Conservation (phyloP, 768 basidiomycete species). For the Leccinellum rugosiceps region DNA sequence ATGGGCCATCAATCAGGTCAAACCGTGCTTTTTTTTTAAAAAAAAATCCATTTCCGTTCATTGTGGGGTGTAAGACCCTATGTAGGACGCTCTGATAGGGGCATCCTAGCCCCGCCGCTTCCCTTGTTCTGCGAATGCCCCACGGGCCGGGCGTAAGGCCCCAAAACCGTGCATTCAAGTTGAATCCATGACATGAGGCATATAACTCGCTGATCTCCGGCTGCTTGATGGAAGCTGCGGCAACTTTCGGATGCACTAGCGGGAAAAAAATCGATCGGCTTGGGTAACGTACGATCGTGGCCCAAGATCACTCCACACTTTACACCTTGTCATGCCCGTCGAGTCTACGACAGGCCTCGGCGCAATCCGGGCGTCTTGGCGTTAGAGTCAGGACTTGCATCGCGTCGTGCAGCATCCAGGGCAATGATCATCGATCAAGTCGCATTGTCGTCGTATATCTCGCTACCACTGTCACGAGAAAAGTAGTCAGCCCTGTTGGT, state of each 20-base stretch:
- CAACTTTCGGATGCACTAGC: not conserved
- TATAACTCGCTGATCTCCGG: not conserved
- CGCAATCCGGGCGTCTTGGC: not conserved
- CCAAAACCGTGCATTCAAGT: too few relatives aligned
- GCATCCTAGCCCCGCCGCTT: too few relatives aligned
- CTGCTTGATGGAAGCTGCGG: not conserved
- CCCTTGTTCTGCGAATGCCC: too few relatives aligned
- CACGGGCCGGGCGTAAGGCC: too few relatives aligned
- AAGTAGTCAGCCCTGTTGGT: too few relatives aligned
- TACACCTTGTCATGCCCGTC: not conserved
- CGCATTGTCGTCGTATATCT: too few relatives aligned
- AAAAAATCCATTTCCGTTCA: too few relatives aligned
- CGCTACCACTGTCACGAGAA: not conserved
- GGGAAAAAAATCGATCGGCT: not conserved
- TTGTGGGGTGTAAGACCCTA: too few relatives aligned
- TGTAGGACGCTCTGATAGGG: too few relatives aligned
- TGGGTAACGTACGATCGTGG: not conserved
- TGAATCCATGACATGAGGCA: not conserved
- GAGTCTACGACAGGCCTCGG: not conserved
- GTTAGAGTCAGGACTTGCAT: not conserved
- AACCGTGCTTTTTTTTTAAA: too few relatives aligned
- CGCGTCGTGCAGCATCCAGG: not conserved
- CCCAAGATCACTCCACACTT: not conserved
- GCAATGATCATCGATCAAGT: not conserved
- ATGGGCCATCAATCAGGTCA: not conserved